These are phyloP conservation scores for Fusarium praegraminearum DNA, from an alignment of 2,329 filamentous ascomycete species.

Conservation along the genomic window DNA sequence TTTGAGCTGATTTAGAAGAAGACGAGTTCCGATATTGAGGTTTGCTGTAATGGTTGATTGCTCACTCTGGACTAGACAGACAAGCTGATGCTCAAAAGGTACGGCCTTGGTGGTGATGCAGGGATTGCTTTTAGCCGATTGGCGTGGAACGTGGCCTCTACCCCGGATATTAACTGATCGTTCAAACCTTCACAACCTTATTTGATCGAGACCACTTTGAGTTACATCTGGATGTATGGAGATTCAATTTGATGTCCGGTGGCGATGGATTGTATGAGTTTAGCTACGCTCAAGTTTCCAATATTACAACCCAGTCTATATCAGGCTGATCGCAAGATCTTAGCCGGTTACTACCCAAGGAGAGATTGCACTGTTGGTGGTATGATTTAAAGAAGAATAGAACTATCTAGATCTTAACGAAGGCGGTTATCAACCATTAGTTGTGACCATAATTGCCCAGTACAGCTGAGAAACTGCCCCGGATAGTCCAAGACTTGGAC, in stretches of 20 bases:
- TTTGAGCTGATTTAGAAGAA: neutral
- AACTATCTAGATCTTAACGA: neutral
- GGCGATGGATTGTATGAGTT: neutral
- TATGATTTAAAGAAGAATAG: fast-evolving
- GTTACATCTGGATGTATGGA: neutral
- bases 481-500: neutral
- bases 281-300: neutral
- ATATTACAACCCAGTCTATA: conserved; percentile 1
- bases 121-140: conserved; percentile 2
- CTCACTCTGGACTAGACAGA: neutral
- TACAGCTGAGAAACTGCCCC: neutral
- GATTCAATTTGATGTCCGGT: too few species aligned
- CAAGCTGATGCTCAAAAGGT: neutral
- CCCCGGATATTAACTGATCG: neutral
- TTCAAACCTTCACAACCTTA: neutral
- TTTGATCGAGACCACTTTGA: neutral
- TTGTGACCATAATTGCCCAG: too few species aligned
- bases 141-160: neutral
- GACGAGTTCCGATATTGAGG: neutral
- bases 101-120: neutral
- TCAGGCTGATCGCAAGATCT: conserved; percentile 1
- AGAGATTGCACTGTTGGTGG: neutral
- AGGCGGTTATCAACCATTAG: neutral
- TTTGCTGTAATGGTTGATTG: neutral
- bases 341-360: neutral